phyloP scores from a whole-genome alignment of 352 stramenopile genomes.

The Globisporangium canariense region DNA sequence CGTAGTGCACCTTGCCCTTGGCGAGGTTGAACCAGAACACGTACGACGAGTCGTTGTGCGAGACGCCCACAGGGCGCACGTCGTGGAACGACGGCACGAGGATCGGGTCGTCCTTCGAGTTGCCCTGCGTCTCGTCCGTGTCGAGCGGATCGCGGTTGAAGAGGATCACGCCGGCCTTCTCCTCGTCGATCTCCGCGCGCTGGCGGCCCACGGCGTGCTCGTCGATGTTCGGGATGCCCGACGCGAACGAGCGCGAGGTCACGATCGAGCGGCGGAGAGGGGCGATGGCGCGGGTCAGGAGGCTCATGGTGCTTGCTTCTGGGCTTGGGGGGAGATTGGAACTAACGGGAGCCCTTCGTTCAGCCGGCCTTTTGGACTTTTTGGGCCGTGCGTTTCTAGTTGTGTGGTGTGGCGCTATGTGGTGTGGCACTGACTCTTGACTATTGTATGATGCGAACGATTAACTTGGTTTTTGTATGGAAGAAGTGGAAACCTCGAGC shows the following conservation, averaged over 20 bases:
- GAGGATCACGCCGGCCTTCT: slow-evolving; percentile 54
- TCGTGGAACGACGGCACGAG: slow-evolving; percentile 80
- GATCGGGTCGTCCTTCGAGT: slow-evolving; percentile 88
- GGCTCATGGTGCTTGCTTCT: slow-evolving; percentile 28
- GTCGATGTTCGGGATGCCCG: slow-evolving; percentile 68
- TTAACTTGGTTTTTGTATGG: too few species aligned
- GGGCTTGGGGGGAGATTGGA: slow-evolving; percentile 13
- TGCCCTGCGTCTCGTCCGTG: slow-evolving; percentile 83
- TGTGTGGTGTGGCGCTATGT: too few species aligned
- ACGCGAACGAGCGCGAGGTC: slow-evolving; percentile 54
- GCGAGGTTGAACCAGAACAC: slow-evolving; percentile 86
- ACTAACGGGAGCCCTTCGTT: slow-evolving; percentile 25
- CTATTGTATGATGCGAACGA: too few species aligned
- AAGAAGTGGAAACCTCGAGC: too few species aligned
- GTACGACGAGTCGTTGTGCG: slow-evolving; percentile 88
- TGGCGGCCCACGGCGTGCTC: slow-evolving; percentile 82
- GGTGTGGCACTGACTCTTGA: too few species aligned
- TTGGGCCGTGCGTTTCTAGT: neutral
- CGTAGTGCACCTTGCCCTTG: slow-evolving; percentile 87
- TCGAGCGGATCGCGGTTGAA: slow-evolving; percentile 87
- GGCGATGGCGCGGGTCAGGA: slow-evolving; percentile 49
- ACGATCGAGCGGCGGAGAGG: slow-evolving; percentile 43
- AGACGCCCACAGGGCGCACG: slow-evolving; percentile 71
- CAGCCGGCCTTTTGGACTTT: neutral
- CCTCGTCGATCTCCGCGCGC: slow-evolving; percentile 69